Evolutionary conservation across 495 filamentous ascomycete species (phyloP).

Genomic region (Penicillium steckii): DNA sequence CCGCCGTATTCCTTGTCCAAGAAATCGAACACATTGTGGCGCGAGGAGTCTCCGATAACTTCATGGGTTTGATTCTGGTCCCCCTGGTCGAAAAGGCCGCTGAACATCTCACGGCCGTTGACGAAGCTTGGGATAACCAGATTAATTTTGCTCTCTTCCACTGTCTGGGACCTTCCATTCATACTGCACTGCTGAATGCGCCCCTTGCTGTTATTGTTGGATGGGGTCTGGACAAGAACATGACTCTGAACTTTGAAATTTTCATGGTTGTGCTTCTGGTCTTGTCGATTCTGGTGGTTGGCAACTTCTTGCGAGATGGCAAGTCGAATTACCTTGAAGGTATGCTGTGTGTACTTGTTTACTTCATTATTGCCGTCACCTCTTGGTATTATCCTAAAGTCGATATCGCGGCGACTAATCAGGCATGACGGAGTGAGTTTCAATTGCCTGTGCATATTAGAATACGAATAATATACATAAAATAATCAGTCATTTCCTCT

Average conservation of each 20-base stretch:
- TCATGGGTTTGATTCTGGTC: slow-evolving; percentile 69
- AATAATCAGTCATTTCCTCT: too few relatives aligned
- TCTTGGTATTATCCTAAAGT: slow-evolving; percentile 51
- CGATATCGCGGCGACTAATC: slow-evolving; percentile 24
- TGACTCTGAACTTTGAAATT: slow-evolving; percentile 83
- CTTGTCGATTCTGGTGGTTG: slow-evolving; percentile 80
- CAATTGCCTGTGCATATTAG: neutral
- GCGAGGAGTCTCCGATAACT: slow-evolving; percentile 68
- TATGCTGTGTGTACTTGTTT: slow-evolving; percentile 63
- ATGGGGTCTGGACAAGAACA: slow-evolving; percentile 69
- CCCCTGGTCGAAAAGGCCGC: slow-evolving; percentile 90
- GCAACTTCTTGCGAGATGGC: slow-evolving; percentile 76
- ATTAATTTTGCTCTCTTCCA: slow-evolving; percentile 88
- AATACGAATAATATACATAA: too few relatives aligned
- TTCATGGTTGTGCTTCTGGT: slow-evolving; percentile 90
- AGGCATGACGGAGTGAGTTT: slow-evolving; percentile 1
- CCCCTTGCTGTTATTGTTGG: slow-evolving; percentile 81
- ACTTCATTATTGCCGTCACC: slow-evolving; percentile 54
- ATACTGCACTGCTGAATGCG: slow-evolving; percentile 87
- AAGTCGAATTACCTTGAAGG: slow-evolving; percentile 83
- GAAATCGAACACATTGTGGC: slow-evolving; percentile 77
- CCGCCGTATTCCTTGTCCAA: slow-evolving; percentile 77
- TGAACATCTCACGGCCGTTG: slow-evolving; percentile 85
- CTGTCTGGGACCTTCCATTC: slow-evolving; percentile 82
- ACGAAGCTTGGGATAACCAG: slow-evolving; percentile 75